phyloP scores from a whole-genome alignment of 495 filamentous ascomycete species.

The Acidiella bohemica region DNA sequence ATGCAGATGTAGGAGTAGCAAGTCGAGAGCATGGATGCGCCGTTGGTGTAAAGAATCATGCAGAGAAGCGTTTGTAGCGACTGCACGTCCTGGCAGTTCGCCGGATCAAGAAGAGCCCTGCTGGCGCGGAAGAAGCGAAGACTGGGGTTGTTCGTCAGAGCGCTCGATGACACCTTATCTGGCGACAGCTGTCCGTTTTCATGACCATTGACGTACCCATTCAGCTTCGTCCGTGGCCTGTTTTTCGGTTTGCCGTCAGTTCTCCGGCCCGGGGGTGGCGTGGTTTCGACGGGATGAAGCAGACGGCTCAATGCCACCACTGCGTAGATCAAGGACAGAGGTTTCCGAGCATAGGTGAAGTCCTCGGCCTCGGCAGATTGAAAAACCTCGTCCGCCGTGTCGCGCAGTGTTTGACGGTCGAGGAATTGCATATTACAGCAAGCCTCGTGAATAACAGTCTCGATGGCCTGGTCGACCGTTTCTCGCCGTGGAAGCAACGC shows the following conservation, averaged over 20 bases:
- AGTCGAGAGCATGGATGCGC: conserved; percentile 13
- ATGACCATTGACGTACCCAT: background rate
- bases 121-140: conserved; percentile 13
- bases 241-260: too few species aligned
- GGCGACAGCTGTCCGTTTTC: background rate
- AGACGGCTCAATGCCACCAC: conserved; percentile 7
- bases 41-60: conserved; percentile 16
- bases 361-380: conserved; percentile 2
- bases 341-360: conserved; percentile 2
- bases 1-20: conserved; percentile 17
- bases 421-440: conserved; percentile 17
- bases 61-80: conserved; percentile 14
- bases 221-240: too few species aligned
- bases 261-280: background rate
- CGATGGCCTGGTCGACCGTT: conserved; percentile 6
- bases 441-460: conserved; percentile 8
- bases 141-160: background rate
- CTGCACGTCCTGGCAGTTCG: conserved; percentile 7
- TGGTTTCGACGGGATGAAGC: background rate
- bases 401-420: conserved; percentile 1
- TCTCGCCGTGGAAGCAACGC: conserved; percentile 5
- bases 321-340: conserved; percentile 12
- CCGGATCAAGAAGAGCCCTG: conserved; percentile 10
- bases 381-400: conserved; percentile 4
- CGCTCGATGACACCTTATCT: background rate